Base-by-base conservation (phyloP, 2,329 filamentous ascomycete species). In the Thermothelomyces thermophilus region DNA sequence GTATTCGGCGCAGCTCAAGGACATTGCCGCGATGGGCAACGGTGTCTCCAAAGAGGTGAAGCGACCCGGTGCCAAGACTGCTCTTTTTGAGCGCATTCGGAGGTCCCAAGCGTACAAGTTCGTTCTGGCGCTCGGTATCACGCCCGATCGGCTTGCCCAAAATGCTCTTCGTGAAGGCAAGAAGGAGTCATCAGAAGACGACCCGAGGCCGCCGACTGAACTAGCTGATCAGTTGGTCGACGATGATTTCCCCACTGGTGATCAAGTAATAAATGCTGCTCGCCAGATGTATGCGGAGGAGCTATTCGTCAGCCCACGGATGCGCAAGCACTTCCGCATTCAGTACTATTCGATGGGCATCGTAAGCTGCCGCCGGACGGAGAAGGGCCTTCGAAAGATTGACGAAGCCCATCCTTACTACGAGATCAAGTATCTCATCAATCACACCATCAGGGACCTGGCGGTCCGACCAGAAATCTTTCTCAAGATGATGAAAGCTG, bases 321-420 rank as follows among this genome's bases (percentile, higher is more conserved):
- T 98, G 79, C 83, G 93, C 62, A 90, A 91, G 66, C 83, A 88
- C 57, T 83, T 97, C 69, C 80, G 93, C 44, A 80, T 82, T 58
- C 83, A 83, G 42, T 95, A 87, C 67, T 97, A 96, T 63, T 80
- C 83, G 63, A 84, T 84, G 58, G 89, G 90, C 20, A 79, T 87
- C 49, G 83, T 98, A 53, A 90, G 91, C 70, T 95, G 90, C 66
- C 82, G 81, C 54, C 83, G 93, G 48, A 98, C 93, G 0, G 90
- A 97, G 53, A 98, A 97, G 69, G 93, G 93, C 24, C 73, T 96
- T 46, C 86, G 87, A 50, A 87, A 88, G 63, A 97, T 98, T 59
- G 90, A 95, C 60, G 91, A 97, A 54, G 83, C 93, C 20, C 90
- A 97, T 62, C 89, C 90, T 0, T 97, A 94, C 68, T 97, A 97